These are phyloP conservation scores for Furcasterigmium furcatum DNA, from an alignment of 2,329 filamentous ascomycete species.

Conservation along the genomic window DNA sequence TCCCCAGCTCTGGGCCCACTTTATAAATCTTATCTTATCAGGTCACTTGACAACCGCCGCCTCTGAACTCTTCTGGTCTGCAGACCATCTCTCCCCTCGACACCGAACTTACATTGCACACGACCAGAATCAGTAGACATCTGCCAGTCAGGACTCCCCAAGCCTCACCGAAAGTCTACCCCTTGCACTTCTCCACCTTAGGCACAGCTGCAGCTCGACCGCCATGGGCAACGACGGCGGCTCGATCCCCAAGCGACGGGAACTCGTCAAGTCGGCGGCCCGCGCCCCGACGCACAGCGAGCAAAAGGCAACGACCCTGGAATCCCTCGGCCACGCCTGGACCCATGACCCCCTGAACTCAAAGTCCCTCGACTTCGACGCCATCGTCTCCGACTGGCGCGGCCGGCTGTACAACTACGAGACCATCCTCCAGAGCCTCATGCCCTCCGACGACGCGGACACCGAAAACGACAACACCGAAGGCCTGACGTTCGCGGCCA, in stretches of 20 bases:
- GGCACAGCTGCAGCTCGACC: no score
- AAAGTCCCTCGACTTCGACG: conserved; percentile 62
- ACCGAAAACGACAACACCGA: conserved; percentile 15
- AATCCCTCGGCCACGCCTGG: conserved; percentile 86
- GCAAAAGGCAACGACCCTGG: conserved; percentile 82
- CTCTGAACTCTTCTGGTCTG: no score
- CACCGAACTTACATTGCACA: background rate
- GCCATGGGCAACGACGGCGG: conserved; percentile 96
- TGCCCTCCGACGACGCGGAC: conserved; percentile 35
- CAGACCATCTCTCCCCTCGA: background rate
- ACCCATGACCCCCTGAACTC: conserved; percentile 83
- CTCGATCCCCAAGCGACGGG: conserved; percentile 90
- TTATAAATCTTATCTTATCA: no score
- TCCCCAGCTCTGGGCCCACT: no score
- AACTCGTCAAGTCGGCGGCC: conserved; percentile 92
- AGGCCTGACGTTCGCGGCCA: conserved; percentile 37
- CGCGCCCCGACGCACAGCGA: conserved; percentile 78
- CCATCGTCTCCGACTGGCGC: conserved; percentile 78
- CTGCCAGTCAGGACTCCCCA: background rate
- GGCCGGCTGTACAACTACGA: conserved; percentile 96
- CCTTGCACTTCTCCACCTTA: no score
- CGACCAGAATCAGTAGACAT: background rate
- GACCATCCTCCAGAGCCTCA: conserved; percentile 65
- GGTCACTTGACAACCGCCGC: background rate
- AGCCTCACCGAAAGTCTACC: background rate